Evolutionary conservation across 208 protist species (phyloP).

Genomic region (Trypanosomatidae sp.): DNA sequence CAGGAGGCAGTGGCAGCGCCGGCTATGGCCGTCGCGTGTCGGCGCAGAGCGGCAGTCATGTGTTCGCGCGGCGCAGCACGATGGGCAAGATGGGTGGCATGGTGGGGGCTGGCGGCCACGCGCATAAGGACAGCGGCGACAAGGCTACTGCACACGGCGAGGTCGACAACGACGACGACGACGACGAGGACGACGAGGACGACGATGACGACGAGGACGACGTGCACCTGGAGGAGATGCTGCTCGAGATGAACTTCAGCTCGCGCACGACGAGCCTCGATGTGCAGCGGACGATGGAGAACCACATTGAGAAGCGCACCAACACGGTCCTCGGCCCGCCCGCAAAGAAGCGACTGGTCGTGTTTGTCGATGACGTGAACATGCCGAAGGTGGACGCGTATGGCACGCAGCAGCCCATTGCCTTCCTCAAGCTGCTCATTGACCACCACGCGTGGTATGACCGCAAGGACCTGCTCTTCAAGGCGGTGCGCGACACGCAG

Average conservation of each 20-base stretch:
- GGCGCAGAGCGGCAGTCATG: too few relatives aligned
- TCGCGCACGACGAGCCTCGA: conserved; percentile 93
- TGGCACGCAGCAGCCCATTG: conserved; percentile 98
- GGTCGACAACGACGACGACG: too few relatives aligned
- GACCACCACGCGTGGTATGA: conserved; percentile 96
- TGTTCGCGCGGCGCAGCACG: too few relatives aligned
- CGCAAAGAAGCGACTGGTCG: conserved; percentile 91
- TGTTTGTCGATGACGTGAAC: conserved; percentile 99
- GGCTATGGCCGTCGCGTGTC: too few relatives aligned
- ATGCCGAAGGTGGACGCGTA: conserved; percentile 98
- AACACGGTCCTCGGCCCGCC: conserved; percentile 93
- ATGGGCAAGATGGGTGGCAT: too few relatives aligned
- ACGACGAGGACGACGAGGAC: not conserved
- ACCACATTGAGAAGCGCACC: conserved; percentile 95
- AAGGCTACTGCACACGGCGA: not conserved
- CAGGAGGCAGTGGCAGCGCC: too few relatives aligned
- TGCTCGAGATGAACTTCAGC: conserved; percentile 96
- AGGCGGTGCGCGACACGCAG: conserved; percentile 92
- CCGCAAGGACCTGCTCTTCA: conserved; percentile 93
- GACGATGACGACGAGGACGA: conserved; percentile 21
- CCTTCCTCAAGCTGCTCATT: conserved; percentile 96
- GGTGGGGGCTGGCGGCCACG: not conserved
- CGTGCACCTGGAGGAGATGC: conserved; percentile 80
- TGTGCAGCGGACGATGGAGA: conserved; percentile 94
- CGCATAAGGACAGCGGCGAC: not conserved